These are phyloP conservation scores for Voacanga thouarsii DNA, from an alignment of 257 asterid species.

Conservation along the genomic window DNA sequence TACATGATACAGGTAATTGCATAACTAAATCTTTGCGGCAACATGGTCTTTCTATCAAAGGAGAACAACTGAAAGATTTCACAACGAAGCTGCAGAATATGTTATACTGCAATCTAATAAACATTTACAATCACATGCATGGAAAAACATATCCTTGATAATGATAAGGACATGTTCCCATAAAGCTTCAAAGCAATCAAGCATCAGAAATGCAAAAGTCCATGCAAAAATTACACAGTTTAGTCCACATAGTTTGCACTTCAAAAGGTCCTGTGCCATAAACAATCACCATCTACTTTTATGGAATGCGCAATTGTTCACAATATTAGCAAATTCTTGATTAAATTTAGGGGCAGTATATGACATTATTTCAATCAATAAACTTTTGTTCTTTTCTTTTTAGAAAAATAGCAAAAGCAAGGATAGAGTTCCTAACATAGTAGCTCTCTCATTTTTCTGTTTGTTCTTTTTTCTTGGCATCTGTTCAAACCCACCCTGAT, in stretches of 20 bases:
- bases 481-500: neutral
- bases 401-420: neutral
- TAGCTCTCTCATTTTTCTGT: neutral
- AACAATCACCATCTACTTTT: neutral
- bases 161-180: neutral
- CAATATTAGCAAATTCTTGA: neutral
- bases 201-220: neutral
- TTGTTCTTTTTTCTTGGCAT: neutral
- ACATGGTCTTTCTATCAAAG: neutral
- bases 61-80: neutral
- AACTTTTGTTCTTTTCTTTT: neutral
- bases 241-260: neutral
- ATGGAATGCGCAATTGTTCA: neutral
- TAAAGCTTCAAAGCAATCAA: neutral
- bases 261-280: neutral
- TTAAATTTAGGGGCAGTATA: neutral
- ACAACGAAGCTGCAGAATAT: neutral
- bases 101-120: neutral
- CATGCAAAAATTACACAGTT: neutral
- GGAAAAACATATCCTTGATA: neutral
- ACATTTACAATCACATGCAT: neutral
- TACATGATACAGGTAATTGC: neutral
- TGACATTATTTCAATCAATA: neutral
- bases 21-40: neutral
- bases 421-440: neutral